Base-by-base conservation (phyloP, 495 filamentous ascomycete species). In the Annulohypoxylon stygium region DNA sequence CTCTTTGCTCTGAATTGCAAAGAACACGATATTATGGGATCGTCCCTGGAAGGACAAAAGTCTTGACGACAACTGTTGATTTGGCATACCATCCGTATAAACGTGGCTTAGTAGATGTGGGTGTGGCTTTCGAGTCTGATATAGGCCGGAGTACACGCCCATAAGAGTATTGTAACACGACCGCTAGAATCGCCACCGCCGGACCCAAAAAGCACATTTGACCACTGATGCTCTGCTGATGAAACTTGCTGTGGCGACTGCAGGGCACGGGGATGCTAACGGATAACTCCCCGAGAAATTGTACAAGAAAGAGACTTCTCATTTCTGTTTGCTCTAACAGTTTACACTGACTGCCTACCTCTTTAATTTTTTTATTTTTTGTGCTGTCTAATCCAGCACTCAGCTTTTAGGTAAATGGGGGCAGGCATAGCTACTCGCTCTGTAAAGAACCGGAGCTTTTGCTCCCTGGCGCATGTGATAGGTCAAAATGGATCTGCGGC, bases 381-480 rank as follows among this genome's bases (percentile, higher is more conserved):
- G 74, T 70, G 67, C 71, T 63, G 47, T 77, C 64, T 73, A 78
- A 73, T 69, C 71, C 55, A 68, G 62, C 74, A 71, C 47, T 74
- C 61, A 70, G 41, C 67, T 60, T 60, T 60, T 60, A 43, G 57
- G 57, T 58, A 75, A 70, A 78, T 75, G 71, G 78, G 73, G 77
- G 73, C 74, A 47, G 43, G 43, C 25, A 67, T 63, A 36, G 37
- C 30, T 66, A 36, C 74, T 70, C 14, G 76, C 72, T 59, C 69
- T 76, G 61, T 71, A 37, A 69, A 69, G 68, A 58, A 18, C 78
- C 80, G 80, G 80, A 82, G 79, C 77, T 78, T 74, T 74, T 57
- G 76, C 79, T 82, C 80, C 80, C 3, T 65, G 23, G 8, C 4
- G 9, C 48, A 36, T 67, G 26, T 83, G 81, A 81, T 83, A 75